A percentile compares a stretch with the other conserved stretches of the same genome.
Conservation (phyloP, 768 basidiomycete species). For the Pleurotus sapidus region DNA sequence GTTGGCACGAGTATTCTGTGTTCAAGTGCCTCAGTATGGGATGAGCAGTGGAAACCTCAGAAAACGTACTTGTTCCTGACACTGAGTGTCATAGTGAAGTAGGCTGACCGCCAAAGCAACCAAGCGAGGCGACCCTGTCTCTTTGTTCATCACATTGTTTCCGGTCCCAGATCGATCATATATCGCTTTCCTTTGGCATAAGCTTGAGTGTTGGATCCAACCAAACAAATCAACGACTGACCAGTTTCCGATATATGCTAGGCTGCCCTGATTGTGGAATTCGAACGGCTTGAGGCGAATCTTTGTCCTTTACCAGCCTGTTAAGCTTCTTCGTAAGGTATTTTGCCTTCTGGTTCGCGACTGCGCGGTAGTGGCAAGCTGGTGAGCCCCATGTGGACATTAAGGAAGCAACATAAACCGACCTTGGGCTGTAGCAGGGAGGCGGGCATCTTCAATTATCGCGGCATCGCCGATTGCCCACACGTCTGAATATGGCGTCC, state of each 20-base stretch:
- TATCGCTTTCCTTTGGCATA: slow-evolving; percentile 61
- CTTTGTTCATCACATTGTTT: slow-evolving; percentile 49
- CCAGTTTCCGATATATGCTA: slow-evolving; percentile 83
- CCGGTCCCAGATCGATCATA: slow-evolving; percentile 61
- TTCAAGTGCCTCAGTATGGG: neutral
- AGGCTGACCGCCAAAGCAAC: slow-evolving; percentile 80
- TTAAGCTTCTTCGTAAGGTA: slow-evolving; percentile 70
- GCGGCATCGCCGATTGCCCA: slow-evolving; percentile 84
- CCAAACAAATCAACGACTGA: slow-evolving; percentile 21
- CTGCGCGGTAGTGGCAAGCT: slow-evolving; percentile 27
- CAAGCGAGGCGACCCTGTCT: slow-evolving; percentile 72
- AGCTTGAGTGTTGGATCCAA: neutral
- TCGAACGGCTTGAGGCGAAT: slow-evolving; percentile 52
- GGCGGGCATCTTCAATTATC: slow-evolving; percentile 46
- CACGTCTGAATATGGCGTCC: slow-evolving; percentile 58
- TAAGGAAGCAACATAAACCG: neutral
- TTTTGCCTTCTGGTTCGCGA: slow-evolving; percentile 74
- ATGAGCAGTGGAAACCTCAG: neutral
- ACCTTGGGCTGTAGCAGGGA: slow-evolving; percentile 89
- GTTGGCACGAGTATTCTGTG: slow-evolving; percentile 60
- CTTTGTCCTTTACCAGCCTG: slow-evolving; percentile 49
- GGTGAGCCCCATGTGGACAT: neutral
- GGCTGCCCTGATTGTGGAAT: slow-evolving; percentile 69
- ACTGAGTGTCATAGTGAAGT: slow-evolving; percentile 76
- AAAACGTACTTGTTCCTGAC: slow-evolving; percentile 61